Evolutionary conservation across 2,329 filamentous ascomycete genomes (phyloP), one percentile per base, ranked within the genome.

Genomic region (Monilinia aucupariae): DNA sequence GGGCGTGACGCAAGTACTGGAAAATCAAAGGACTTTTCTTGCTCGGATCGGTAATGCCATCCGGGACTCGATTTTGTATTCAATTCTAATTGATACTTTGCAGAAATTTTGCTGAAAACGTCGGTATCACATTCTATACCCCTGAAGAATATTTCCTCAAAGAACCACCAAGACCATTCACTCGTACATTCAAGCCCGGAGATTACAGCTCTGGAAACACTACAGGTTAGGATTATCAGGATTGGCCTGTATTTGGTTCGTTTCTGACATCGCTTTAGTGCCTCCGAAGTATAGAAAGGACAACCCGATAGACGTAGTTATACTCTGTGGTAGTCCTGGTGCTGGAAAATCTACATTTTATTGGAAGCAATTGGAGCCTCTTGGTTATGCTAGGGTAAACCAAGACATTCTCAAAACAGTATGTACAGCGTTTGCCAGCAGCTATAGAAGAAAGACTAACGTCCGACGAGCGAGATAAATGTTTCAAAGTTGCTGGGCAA

Each of bases 301-400:
- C 59, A 85, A 88, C 70, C 74, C 82, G 7, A 75, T 85, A 67
- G 92, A 97, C 62, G 78, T 97, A 17, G 84, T 97, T 30, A 76
- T 97, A 9, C 91, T 96, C 74, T 93, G 90, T 71, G 94, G 94
- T 1, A 91, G 90, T 54, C 94, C 94, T 0, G 92, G 90, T 1
- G 86, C 91, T 10, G 94, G 94, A 22, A 97, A 99, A 76, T 96
- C 91, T 47, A 93, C 91, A 0, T 96, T 94, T 71, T 97, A 88
- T 76, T 91, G 88, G 85, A 86, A 82, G 66, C 78, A 89, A 67
- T 78, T 97, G 43, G 81, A 92, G 73, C 89, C 89, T 30, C 76
- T 94, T 34, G 89, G 87, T 4, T 97, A 96, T 73, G 83, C 85
- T 72, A 84, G 94, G 54, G 84, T 97, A 37, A 99, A 97, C 70